phyloP scores from a whole-genome alignment of 768 basidiomycete genomes.

The Pisolithus orientalis region DNA sequence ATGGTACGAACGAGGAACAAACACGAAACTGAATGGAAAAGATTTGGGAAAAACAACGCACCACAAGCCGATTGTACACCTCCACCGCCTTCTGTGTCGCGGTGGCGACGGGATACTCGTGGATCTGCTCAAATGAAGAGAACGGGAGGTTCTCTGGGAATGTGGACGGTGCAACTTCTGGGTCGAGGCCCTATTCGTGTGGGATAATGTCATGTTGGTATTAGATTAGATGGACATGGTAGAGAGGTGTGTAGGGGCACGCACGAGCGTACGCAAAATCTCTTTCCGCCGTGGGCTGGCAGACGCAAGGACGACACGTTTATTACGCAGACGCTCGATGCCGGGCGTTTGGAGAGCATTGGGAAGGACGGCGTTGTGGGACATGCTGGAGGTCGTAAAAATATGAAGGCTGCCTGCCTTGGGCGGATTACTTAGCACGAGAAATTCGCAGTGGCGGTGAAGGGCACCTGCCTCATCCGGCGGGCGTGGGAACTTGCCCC shows the following conservation, averaged over 20 bases:
- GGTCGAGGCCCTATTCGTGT: constrained; percentile 46
- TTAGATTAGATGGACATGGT: neutral
- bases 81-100: constrained; percentile 78
- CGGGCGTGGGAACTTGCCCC: no score
- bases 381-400: no score
- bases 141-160: constrained; percentile 77
- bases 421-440: no score
- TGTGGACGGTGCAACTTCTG: constrained; percentile 66
- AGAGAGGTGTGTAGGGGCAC: constrained; percentile 20
- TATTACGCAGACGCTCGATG: constrained; percentile 62
- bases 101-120: constrained; percentile 72
- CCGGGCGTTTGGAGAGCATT: constrained; percentile 59
- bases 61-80: constrained; percentile 75
- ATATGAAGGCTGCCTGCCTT: no score
- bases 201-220: neutral
- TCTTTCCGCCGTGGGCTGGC: constrained; percentile 81
- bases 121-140: constrained; percentile 59
- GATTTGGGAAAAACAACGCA: constrained; percentile 24
- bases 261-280: constrained; percentile 71
- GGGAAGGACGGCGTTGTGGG: constrained; percentile 51
- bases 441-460: no score
- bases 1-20: no score
- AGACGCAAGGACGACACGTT: constrained; percentile 81
- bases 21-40: no score
- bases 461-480: no score